These are phyloP conservation scores for Ceratocystis cubensis DNA, from an alignment of 2,329 filamentous ascomycete genomes.

Conservation along the genomic window DNA sequence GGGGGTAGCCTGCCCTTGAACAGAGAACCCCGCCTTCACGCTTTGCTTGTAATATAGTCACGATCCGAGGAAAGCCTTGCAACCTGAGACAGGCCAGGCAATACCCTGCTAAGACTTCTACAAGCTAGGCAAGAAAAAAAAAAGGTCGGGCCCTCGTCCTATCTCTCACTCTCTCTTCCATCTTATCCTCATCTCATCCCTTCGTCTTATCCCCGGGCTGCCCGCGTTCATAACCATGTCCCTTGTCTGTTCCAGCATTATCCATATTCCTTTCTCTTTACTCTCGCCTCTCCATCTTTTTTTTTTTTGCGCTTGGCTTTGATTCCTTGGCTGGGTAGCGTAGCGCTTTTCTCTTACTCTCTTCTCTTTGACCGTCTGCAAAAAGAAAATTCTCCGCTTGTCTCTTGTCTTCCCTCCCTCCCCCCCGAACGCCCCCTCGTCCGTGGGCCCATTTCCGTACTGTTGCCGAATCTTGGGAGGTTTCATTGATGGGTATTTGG, in stretches of 20 bases:
- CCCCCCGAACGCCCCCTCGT: neutral
- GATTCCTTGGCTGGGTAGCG: neutral
- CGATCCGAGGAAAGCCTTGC: neutral
- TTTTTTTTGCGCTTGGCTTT: neutral
- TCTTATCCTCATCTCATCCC: neutral
- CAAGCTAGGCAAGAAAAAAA: neutral
- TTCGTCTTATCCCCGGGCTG: neutral
- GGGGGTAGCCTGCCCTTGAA: neutral
- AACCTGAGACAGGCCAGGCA: slow-evolving; percentile 1
- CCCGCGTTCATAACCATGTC: neutral
- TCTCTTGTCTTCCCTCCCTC: neutral
- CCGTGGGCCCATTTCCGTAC: neutral
- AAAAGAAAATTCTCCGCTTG: neutral
- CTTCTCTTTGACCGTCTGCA: neutral
- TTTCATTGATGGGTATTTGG: neutral
- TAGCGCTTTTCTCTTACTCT: neutral
- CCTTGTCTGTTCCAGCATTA: neutral
- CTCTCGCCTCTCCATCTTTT: neutral
- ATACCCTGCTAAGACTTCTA: neutral
- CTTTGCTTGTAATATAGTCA: neutral
- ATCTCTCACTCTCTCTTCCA: neutral
- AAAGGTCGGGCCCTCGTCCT: neutral
- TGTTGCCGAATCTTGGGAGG: neutral
- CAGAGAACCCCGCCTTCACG: neutral
- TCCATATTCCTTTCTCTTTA: neutral